Evolutionary conservation across 140 eudicot genomes (phyloP), one percentile per base, ranked within the genome.

Genomic region (Eryngium alpinum): DNA sequence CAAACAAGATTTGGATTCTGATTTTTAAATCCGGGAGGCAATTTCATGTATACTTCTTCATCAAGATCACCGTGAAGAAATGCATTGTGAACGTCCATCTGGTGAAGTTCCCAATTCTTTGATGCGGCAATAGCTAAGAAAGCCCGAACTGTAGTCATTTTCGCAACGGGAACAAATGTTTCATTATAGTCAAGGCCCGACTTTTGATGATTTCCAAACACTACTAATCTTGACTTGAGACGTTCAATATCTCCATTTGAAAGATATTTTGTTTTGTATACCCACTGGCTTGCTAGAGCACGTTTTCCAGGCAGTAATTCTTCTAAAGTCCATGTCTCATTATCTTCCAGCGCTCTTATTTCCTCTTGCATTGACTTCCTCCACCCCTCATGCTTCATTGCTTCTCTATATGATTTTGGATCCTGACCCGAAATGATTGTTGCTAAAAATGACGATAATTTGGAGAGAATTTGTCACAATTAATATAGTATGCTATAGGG

Each of bases 11-110:
- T 12, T 5, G 31, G 31, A 1, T 65, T 10, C 3, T 7, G 5
- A 22, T n/a, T n/a, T n/a, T n/a, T n/a, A n/a, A n/a, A n/a, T n/a
- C n/a, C n/a, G n/a, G n/a, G n/a, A n/a, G n/a, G n/a, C n/a, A n/a
- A n/a, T n/a, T n/a, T n/a, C n/a, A n/a, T n/a, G n/a, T n/a, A n/a
- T n/a, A n/a, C n/a, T 28, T 65, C 72, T 21, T 65, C 72, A 17
- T 65, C 70, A n/a, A 18, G 70, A 62, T 62, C 70, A 51, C 86
- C 80, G 25, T 84, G 86, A 0, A 84, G 29, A 24, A 84, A 84
- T 0, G 81, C 83, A 72, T 84, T 84, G 18, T 56, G 63, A 3
- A 56, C 63, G 19, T 56, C 63, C 19, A 56, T 56, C 19, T 56
- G 63, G 18, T 56, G 82, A 2, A 84, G 17, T 75, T 18, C 34